These are phyloP conservation scores for Melampsora americana DNA, from an alignment of 1,284 basidiomycete species.

Conservation along the genomic window DNA sequence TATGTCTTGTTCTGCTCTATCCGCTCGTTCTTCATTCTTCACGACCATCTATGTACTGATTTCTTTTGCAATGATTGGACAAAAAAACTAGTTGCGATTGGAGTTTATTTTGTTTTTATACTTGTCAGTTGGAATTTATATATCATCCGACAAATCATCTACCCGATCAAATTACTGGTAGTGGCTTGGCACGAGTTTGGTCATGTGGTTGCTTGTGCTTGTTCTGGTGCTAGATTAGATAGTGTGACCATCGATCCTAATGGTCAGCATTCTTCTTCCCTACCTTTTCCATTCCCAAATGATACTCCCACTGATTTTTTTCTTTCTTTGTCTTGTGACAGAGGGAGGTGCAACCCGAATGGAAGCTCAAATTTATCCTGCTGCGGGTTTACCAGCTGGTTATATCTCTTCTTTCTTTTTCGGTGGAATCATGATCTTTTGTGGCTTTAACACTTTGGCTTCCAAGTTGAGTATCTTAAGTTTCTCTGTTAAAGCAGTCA, in stretches of 20 bases:
- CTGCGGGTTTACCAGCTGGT: conserved; percentile 45
- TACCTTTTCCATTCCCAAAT: not conserved
- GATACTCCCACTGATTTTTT: not conserved
- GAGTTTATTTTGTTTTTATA: conserved; percentile 48
- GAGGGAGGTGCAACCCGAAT: conserved; percentile 34
- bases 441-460: conserved; percentile 51
- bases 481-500: not conserved
- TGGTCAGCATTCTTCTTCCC: not conserved
- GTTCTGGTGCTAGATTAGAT: conserved; percentile 44
- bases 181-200: conserved; percentile 50
- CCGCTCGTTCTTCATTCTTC: too few species aligned
- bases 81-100: conserved; percentile 13
- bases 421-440: conserved; percentile 49
- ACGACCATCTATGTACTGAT: not conserved
- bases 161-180: conserved; percentile 49
- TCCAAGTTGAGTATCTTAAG: conserved; percentile 47
- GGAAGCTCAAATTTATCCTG: conserved; percentile 32
- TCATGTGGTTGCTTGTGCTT: conserved; percentile 46
- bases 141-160: conserved; percentile 47
- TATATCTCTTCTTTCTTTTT: conserved; percentile 48
- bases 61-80: not conserved
- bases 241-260: conserved; percentile 47
- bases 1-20: not conserved
- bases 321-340: conserved; percentile 13
- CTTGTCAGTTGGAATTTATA: conserved; percentile 51